Evolutionary conservation across 495 filamentous ascomycete genomes (phyloP), one percentile per base, ranked within the genome.

Genomic region (Tuber magnatum): DNA sequence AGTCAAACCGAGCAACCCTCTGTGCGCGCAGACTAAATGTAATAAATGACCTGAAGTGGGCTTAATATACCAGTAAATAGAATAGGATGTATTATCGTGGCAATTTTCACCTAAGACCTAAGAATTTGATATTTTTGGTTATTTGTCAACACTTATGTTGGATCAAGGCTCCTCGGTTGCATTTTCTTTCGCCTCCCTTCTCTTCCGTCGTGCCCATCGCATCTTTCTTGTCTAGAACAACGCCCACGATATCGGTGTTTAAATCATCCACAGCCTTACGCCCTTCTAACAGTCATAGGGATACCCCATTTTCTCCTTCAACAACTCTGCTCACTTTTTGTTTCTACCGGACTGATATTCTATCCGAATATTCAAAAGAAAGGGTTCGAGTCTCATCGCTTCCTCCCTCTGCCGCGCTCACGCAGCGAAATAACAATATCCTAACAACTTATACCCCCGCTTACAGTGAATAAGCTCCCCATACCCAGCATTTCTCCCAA

Each of bases 361-460:
- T 65, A 65, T 65, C 56, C 68, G 75, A 79, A 78, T 79, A 51
- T 79, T 75, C 78, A 73, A 79, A 79, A 77, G 78, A 79, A 79
- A 79, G 77, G 77, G 77, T 79, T 79, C 77, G 77, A 79, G 28
- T 74, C 56, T 74, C 76, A 79, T 77, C 76, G 44, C 70, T 79
- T 79, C 78, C 76, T 79, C 76, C 77, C 78, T 79, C 70, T 79
- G 77, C 77, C 77, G 28, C 76, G 69, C 77, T 79, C 76, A 79
- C 76, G 70, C 73, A 79, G 72, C 76, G 77, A 77, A 79, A 75
- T 79, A 75, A 79, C 56, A 65, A 65, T 61, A 65, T 65, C 77
- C 77, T 79, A 79, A 79, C 77, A 79, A 76, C 76, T 79, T 77
- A 73, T 79, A 75, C 76, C 77, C 77, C 78, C 77, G 77, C 72